Percentiles rank a stretch among this genome's conserved stretches.
These are phyloP conservation scores for Lichtheimia ramosa DNA, from an alignment of 371 early-diverging fungal species.

Conservation along the genomic window DNA sequence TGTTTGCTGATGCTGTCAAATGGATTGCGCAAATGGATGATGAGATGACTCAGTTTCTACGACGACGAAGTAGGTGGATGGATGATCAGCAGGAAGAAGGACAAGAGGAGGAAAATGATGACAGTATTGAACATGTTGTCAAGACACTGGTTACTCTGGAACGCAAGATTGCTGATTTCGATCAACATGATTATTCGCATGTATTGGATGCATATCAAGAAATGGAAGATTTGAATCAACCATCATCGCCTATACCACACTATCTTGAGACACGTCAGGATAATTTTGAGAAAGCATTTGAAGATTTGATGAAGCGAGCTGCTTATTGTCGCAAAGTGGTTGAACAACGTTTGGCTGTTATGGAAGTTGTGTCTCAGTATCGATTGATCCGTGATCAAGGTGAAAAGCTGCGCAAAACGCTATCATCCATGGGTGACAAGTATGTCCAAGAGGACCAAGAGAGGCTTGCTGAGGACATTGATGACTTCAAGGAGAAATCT, in stretches of 20 bases:
- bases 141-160: constrained; percentile 33
- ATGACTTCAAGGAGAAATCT: constrained; percentile 36
- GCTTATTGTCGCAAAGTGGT: constrained; percentile 43
- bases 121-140: constrained; percentile 30
- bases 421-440: constrained; percentile 17
- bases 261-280: constrained; percentile 45
- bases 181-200: constrained; percentile 34
- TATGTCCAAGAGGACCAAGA: constrained; percentile 19
- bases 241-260: constrained; percentile 21
- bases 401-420: constrained; percentile 27
- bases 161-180: constrained; percentile 41
- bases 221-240: constrained; percentile 31
- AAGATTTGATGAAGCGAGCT: constrained; percentile 44
- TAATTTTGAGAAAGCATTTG: constrained; percentile 46
- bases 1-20: constrained; percentile 40
- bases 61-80: constrained; percentile 34
- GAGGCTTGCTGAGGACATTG: constrained; percentile 22
- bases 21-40: constrained; percentile 38
- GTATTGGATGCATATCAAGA: constrained; percentile 48
- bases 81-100: constrained; percentile 15
- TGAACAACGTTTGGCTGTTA: constrained; percentile 41
- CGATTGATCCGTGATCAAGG: constrained; percentile 33
- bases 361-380: constrained; percentile 33
- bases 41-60: constrained; percentile 36
- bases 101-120: background rate